These are phyloP conservation scores for Phaeolepiota aurea DNA, from an alignment of 768 basidiomycete genomes.

Conservation along the genomic window DNA sequence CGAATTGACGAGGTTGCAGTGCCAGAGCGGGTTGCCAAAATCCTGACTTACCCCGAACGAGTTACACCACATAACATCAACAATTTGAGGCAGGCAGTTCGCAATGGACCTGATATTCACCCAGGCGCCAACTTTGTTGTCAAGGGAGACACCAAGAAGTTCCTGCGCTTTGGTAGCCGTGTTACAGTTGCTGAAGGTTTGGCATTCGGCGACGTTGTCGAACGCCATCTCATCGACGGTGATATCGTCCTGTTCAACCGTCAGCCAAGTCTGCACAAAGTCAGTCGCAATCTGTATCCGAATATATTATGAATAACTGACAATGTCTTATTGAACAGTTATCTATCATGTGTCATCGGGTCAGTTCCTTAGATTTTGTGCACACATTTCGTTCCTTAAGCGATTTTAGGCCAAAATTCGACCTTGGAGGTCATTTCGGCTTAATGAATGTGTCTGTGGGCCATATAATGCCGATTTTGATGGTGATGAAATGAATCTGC, in stretches of 20 bases:
- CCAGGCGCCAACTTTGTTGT: conserved; percentile 96
- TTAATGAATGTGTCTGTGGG: conserved; percentile 99
- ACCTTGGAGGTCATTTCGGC: conserved; percentile 93
- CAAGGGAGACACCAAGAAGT: conserved; percentile 81
- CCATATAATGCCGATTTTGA: conserved; percentile 99
- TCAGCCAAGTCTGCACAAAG: conserved; percentile 96
- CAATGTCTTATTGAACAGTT: conserved; percentile 45
- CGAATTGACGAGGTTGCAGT: conserved; percentile 98
- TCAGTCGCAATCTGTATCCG: conserved; percentile 15
- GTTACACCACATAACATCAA: conserved; percentile 90
- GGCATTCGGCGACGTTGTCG: conserved; percentile 85
- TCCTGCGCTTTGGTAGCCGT: conserved; percentile 80
- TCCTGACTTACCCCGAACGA: conserved; percentile 93
- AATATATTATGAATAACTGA: neutral
- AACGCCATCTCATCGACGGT: conserved; percentile 90
- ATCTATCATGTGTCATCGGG: conserved; percentile 98
- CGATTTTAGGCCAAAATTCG: conserved; percentile 68
- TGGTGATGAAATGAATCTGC: conserved; percentile 99
- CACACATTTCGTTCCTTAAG: neutral
- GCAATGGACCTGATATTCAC: conserved; percentile 85
- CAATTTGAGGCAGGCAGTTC: conserved; percentile 60
- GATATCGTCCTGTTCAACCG: conserved; percentile 98
- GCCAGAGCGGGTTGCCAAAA: conserved; percentile 89
- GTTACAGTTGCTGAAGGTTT: conserved; percentile 74
- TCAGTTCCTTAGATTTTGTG: conserved; percentile 31